A percentile compares a stretch with the other conserved stretches of the same genome.
Evolutionary conservation across 352 stramenopile genomes (phyloP).

Genomic region (Globisporangium polare): DNA sequence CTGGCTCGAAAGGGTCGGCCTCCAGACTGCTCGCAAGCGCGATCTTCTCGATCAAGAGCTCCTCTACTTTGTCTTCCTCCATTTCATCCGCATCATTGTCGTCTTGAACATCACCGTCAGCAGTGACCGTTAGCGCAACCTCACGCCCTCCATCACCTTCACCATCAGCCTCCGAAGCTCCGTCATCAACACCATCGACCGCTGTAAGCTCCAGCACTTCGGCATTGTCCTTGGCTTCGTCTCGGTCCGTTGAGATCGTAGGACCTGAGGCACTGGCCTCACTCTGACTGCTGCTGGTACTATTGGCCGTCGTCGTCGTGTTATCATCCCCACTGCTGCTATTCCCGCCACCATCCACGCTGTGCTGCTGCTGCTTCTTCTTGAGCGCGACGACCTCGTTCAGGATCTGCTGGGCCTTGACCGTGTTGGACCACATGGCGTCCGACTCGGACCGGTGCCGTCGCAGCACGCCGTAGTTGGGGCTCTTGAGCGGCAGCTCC

Average conservation of each 20-base stretch:
- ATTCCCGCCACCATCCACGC: not conserved
- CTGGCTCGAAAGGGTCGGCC: not conserved
- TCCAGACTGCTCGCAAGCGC: not conserved
- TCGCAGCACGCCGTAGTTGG: conserved; percentile 26
- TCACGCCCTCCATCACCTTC: not conserved
- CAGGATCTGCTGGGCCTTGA: not conserved
- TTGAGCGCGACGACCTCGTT: conserved; percentile 2
- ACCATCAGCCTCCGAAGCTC: not conserved
- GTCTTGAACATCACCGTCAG: not conserved
- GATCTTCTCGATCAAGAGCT: not conserved
- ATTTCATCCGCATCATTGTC: not conserved
- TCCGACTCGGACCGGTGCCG: conserved; percentile 3
- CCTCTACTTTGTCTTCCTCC: not conserved
- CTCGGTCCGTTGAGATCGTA: too few species aligned
- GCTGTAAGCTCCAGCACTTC: too few species aligned
- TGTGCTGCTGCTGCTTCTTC: not conserved
- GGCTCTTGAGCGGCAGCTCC: conserved; percentile 26
- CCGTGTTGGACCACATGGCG: not conserved
- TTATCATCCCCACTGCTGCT: not conserved
- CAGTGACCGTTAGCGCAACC: too few species aligned
- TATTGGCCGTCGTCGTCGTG: too few species aligned
- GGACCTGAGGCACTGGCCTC: not conserved
- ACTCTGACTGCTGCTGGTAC: not conserved
- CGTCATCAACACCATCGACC: not conserved
- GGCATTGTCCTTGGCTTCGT: too few species aligned